These are phyloP conservation scores for Ambrosiella cleistominuta DNA, from an alignment of 2,329 filamentous ascomycete species.

Conservation along the genomic window DNA sequence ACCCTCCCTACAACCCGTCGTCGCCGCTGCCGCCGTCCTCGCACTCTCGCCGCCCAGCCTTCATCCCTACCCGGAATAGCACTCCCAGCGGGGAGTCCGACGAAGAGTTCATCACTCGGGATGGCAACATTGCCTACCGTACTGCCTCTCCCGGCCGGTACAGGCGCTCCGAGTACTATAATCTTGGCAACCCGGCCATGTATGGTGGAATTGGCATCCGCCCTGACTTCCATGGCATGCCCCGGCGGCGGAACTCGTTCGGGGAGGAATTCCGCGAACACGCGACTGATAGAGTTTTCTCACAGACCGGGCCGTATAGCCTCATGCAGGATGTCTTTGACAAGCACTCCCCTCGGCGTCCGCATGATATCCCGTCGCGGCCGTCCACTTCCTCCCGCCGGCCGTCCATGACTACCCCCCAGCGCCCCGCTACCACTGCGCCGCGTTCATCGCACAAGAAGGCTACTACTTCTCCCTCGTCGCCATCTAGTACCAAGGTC, in stretches of 20 bases:
- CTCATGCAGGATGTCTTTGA: slow-evolving; percentile 8
- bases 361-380: slow-evolving; percentile 16
- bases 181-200: neutral
- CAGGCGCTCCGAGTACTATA: slow-evolving; percentile 7
- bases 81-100: slow-evolving; percentile 44
- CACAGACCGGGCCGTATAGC: slow-evolving; percentile 12
- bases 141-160: slow-evolving; percentile 6
- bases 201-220: neutral
- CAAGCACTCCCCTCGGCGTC: neutral
- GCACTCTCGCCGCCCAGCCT: slow-evolving; percentile 39
- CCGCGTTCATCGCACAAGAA: slow-evolving; percentile 28
- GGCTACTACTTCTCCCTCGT: slow-evolving; percentile 15
- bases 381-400: slow-evolving; percentile 29
- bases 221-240: neutral
- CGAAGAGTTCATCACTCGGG: slow-evolving; percentile 27
- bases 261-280: slow-evolving; percentile 10
- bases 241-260: slow-evolving; percentile 11
- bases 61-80: slow-evolving; percentile 41
- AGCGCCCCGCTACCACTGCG: slow-evolving; percentile 34
- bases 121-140: slow-evolving; percentile 6
- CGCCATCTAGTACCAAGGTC: slow-evolving; percentile 15
- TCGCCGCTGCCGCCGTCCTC: slow-evolving; percentile 23
- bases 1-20: slow-evolving; percentile 27
- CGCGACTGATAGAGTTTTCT: slow-evolving; percentile 13
- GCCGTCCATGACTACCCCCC: slow-evolving; percentile 31